Conservation (phyloP, 106 monocot species). For the Allium sativum region DNA sequence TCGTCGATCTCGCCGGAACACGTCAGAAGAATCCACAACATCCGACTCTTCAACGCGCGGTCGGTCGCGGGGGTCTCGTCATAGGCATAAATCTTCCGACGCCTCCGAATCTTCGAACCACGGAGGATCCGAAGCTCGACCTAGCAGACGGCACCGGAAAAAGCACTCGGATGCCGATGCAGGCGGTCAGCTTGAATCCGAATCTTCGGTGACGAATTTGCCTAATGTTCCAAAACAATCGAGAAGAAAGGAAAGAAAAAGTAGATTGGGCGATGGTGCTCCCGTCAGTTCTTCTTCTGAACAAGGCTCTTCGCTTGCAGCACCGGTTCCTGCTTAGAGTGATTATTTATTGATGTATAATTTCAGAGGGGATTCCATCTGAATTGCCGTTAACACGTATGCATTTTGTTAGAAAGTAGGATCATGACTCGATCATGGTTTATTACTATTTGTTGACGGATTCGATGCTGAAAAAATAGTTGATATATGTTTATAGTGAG, state of each 20-base stretch:
- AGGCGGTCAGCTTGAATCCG: too few species aligned
- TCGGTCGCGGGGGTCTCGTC: slow-evolving; percentile 4
- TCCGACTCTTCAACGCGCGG: neutral
- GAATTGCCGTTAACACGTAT: too few species aligned
- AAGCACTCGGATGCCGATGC: neutral
- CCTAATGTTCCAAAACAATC: neutral
- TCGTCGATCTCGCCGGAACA: neutral
- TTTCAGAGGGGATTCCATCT: too few species aligned
- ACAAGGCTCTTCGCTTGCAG: too few species aligned
- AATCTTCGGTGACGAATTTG: neutral
- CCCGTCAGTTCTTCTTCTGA: neutral
- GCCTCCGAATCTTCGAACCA: neutral
- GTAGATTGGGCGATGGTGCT: neutral
- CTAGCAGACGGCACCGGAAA: neutral
- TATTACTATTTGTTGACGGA: too few species aligned
- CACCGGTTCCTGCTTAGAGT: too few species aligned
- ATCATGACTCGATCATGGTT: too few species aligned
- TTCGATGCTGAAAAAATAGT: too few species aligned
- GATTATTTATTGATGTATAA: too few species aligned
- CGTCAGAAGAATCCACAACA: neutral
- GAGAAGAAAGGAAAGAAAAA: neutral
- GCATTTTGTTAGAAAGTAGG: too few species aligned
- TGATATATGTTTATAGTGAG: too few species aligned
- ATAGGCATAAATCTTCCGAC: neutral
- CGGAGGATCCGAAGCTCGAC: neutral